A percentile compares a stretch with the other conserved stretches of the same genome.
Conservation (phyloP, 371 early-diverging fungal species). For the Astathelohania contejeani region DNA sequence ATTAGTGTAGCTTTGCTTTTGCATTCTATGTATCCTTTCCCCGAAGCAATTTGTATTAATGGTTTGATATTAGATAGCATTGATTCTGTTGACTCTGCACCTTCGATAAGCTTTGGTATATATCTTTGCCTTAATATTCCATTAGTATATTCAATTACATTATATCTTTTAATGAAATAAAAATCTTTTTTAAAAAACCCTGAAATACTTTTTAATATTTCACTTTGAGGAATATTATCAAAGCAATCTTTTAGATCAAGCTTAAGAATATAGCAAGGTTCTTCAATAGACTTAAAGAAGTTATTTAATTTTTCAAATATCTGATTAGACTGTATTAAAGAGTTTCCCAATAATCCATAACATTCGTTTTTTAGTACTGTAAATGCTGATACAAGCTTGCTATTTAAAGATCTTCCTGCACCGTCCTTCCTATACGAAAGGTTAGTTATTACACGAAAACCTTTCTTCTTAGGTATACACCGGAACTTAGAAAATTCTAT, state of each 20-base stretch:
- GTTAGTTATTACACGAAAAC: conserved; percentile 29
- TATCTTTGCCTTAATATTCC: too few species aligned
- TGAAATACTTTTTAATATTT: conserved; percentile 14
- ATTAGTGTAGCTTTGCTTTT: conserved; percentile 10
- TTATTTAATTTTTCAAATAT: background rate
- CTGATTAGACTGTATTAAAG: background rate
- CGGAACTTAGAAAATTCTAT: conserved; percentile 16
- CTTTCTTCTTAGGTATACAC: conserved; percentile 35
- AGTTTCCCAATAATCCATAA: background rate
- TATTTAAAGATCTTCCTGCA: background rate
- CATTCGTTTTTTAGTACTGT: background rate
- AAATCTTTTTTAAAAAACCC: conserved; percentile 12
- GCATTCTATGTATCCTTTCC: background rate
- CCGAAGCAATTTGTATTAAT: background rate
- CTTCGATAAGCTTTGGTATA: too few species aligned
- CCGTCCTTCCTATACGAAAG: conserved; percentile 2
- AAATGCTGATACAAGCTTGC: background rate
- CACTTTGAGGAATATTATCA: conserved; percentile 38
- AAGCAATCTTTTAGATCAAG: conserved; percentile 44
- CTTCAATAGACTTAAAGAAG: background rate
- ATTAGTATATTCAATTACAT: background rate
- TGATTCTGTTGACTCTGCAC: conserved; percentile 10
- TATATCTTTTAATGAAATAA: conserved; percentile 17
- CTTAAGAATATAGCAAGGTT: conserved; percentile 25
- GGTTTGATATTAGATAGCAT: background rate